Base-by-base conservation (phyloP, 352 stramenopile genomes). In the Thalassiosira hispida region DNA sequence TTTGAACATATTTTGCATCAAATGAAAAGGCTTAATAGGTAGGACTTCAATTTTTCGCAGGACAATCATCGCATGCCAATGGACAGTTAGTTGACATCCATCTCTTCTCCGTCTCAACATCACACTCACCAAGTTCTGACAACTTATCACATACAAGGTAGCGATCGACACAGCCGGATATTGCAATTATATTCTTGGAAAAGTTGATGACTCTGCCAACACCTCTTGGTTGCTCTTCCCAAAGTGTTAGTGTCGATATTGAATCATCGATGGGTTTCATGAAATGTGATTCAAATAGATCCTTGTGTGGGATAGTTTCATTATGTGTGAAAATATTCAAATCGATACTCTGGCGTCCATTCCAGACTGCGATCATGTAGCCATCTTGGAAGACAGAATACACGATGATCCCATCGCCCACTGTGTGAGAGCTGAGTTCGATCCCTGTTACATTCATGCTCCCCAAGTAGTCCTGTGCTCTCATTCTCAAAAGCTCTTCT, bases 251-350 rank as follows among this genome's bases (percentile, higher is more conserved):
- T 14, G 27, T 46, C 40, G 64, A 29, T 51, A 23, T 44, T n/a
- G 20, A 46, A 38, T 38, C n/a, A 63, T 51, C 35, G 51, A 73
- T 56, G 12, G 14, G 12, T 42, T 63, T 52, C 33, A 78, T 65
- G 33, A 78, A 73, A 31, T 53, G 9, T 49, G 64, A 35, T 27
- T 59, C 52, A 42, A 73, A 73, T 49, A 40, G 2, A 11, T 49
- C 40, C 25, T 64, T 64, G 51, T 73, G 53, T 14, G 16, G 33
- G 6, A 29, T 25, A 22, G 29, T 61, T 38, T 77, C 68, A 46
- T 77, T 29, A 8, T 33, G 40, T 25, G 57, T 62, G 46, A 63
- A 77, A n/a, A 77, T 46, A 23, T 77, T 77, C 20, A 77, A 2
- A 62, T 77, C 56, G 27, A 77, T 25, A 9, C 0, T 66, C 6